Evolutionary conservation across 148 eudicot species (phyloP).

Genomic region (Dianthus caryophyllus): DNA sequence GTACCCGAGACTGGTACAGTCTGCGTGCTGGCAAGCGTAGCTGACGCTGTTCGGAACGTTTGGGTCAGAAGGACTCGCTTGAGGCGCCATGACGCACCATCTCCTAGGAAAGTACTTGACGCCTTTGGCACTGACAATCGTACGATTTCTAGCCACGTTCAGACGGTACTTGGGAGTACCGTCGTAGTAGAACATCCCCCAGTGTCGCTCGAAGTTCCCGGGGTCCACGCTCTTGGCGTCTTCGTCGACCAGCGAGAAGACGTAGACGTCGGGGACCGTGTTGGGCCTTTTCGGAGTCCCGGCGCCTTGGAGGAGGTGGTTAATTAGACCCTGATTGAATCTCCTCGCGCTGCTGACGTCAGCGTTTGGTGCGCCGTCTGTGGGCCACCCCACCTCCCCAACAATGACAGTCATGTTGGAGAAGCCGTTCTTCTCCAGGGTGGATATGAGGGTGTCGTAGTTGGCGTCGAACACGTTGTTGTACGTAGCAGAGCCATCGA

Average conservation of each 20-base stretch:
- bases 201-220: constrained; percentile 90
- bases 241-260: constrained; percentile 69
- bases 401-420: constrained; percentile 55
- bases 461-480: constrained; percentile 86
- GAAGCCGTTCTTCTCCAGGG: constrained; percentile 75
- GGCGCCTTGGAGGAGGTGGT: constrained; percentile 45
- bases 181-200: constrained; percentile 83
- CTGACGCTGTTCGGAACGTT: constrained; percentile 36
- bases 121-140: constrained; percentile 57
- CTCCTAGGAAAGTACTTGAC: constrained; percentile 56
- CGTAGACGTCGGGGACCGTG: constrained; percentile 61
- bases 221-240: constrained; percentile 80
- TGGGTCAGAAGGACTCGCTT: constrained; percentile 48
- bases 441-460: constrained; percentile 73
- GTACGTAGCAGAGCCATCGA: constrained; percentile 68
- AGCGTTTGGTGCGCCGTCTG: constrained; percentile 63
- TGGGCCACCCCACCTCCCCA: constrained; percentile 98
- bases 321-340: constrained; percentile 72
- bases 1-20: constrained; percentile 76
- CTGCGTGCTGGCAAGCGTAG: constrained; percentile 70
- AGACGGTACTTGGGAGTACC: constrained; percentile 63
- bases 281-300: constrained; percentile 77
- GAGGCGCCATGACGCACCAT: constrained; percentile 84
- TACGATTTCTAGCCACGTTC: constrained; percentile 34
- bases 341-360: constrained; percentile 50